These are phyloP conservation scores for Phallus indusiatus DNA, from an alignment of 768 basidiomycete species.

Conservation along the genomic window DNA sequence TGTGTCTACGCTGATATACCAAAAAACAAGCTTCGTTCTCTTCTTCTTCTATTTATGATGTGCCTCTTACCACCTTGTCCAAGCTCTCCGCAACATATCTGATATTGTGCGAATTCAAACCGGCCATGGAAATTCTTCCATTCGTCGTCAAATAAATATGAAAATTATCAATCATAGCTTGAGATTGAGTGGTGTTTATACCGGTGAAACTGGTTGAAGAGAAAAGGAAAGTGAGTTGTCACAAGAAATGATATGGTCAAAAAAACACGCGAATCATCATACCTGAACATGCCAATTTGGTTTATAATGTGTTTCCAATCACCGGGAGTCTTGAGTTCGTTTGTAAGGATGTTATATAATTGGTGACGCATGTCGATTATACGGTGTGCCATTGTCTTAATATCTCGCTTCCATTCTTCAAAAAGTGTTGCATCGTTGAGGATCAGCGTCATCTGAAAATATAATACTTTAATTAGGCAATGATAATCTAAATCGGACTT, in stretches of 20 bases:
- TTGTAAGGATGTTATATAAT: conserved; percentile 61
- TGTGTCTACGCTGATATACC: too few species aligned
- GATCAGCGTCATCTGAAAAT: conserved; percentile 61
- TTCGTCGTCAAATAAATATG: conserved; percentile 84
- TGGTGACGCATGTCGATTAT: conserved; percentile 88
- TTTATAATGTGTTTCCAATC: conserved; percentile 92
- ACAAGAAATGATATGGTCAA: neutral
- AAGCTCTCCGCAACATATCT: conserved; percentile 59
- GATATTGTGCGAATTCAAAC: conserved; percentile 75
- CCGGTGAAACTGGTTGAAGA: conserved; percentile 67
- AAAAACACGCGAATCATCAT: conserved; percentile 4
- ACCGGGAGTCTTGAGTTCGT: conserved; percentile 79
- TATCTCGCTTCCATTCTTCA: conserved; percentile 83
- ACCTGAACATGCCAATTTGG: conserved; percentile 99
- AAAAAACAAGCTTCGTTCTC: too few species aligned
- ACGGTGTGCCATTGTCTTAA: conserved; percentile 84
- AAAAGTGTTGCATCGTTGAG: conserved; percentile 67
- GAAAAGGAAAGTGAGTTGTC: neutral
- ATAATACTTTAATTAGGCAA: conserved; percentile 2
- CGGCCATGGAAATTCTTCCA: conserved; percentile 93
- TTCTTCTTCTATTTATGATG: conserved; percentile 19
- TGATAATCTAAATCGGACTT: too few species aligned
- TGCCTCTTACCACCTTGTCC: conserved; percentile 54
- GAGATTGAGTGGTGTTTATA: conserved; percentile 54
- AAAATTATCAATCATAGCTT: conserved; percentile 55